Evolutionary conservation across 257 asterid genomes (phyloP), one percentile per base, ranked within the genome.

Genomic region (Rhazya stricta): DNA sequence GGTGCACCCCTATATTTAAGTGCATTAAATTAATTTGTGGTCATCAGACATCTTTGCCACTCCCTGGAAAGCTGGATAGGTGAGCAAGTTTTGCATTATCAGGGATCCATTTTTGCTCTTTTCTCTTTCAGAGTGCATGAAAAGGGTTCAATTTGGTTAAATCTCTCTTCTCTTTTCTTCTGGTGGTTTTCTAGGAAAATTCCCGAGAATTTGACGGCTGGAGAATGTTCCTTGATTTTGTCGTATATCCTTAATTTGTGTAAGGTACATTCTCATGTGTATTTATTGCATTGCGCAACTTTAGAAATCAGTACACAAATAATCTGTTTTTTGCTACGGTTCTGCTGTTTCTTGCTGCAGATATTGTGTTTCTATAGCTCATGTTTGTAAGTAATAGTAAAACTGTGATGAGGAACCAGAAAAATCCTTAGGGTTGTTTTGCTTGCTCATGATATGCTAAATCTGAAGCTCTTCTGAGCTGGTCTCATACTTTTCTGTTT

Each of bases 1-100:
- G 96, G 96, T 91, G 85, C 78, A 74, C 83, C 73, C 98, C 96
- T 68, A 86, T 85, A 69, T 85, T 87, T 72, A 88, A 85, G 85
- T 88, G 90, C 29, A 78, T 95, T 79, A 76, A 91, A 76, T 83
- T 92, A 78, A 83, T 88, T 58, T 74, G 82, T 81, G 94, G 87
- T 72, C 82, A 84, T 54, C 83, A 81, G 60, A 74, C 82, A 79
- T 83, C 86, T 75, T 56, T 77, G 30, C 85, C 82, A 74, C 83
- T 74, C 80, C 80, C 86, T 77, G 88, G 81, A 78, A 76, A 34
- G 69, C 79, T 53, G 73, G 91, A 84, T 76, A 86, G 97, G 99
- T 94, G 69, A 76, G 85, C 71, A 71, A 66, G 27, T 76, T 76
- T 23, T 73, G 37, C 73, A 36, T 70, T 71, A 36, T 41, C 53